Base-by-base conservation (phyloP, 2,329 filamentous ascomycete genomes). In the Pyrenochaeta sp. region DNA sequence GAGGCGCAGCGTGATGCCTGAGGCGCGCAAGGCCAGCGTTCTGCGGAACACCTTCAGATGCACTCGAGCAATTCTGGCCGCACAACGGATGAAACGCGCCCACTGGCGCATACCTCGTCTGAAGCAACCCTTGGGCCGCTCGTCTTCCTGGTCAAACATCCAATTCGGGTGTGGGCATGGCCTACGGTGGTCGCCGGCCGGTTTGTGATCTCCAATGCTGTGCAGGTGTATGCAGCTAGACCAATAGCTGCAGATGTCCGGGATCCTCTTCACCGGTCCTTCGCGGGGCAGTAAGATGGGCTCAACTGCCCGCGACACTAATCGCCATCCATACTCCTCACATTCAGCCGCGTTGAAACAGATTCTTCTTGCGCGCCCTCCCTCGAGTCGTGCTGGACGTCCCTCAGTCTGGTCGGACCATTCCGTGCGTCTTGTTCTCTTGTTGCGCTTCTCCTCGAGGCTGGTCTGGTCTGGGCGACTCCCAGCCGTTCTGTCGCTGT, bases 201-300 rank as follows among this genome's bases (percentile, higher is more conserved):
- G 64, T 63, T n/a, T n/a, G 59, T 44, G 48, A 63, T 60, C 50
- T 55, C 54, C n/a, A 47, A 58, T 53, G 58, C 51, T 62, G 59
- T 60, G 56, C 60, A 62, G 41, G 47, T 44, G 43, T 47, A 60
- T 68, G 58, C 58, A 57, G 59, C 62, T 67, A 61, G 49, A 45
- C 61, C 65, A 65, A 64, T 65, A 60, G 60, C 54, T 58, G 60
- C 61, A 59, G 60, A 49, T 53, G 34, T 44, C 48, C 41, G 53
- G 51, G 51, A 46, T 27, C 43, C n/a, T 53, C 45, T 61, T 70
- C 55, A 71, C 68, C 68, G 68, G 68, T 68, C 53, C 38, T n/a
- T 58, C 53, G 67, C 61, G 65, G 67, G 64, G 65, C 53, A 55
- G 55, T 67, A 51, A 62, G 58, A 57, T 60, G 61, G 44, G 50